phyloP scores from a whole-genome alignment of 176 grass and related monocot genomes.

The Leersia perrieri region DNA sequence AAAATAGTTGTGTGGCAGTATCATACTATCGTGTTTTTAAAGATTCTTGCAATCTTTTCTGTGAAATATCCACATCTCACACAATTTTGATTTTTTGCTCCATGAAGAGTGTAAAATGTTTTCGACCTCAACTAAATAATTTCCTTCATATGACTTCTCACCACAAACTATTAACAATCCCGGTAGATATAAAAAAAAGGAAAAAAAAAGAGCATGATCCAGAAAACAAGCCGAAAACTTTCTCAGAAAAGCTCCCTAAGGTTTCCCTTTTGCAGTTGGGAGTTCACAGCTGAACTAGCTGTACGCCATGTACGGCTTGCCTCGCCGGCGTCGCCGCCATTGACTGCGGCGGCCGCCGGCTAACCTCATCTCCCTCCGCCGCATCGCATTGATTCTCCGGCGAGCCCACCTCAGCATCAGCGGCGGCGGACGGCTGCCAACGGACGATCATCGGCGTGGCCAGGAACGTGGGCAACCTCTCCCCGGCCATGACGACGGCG shows the following conservation, averaged over 20 bases:
- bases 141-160: background rate
- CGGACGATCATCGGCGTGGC: conserved; percentile 43
- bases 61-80: no score
- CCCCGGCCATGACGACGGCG: conserved; percentile 75
- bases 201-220: background rate
- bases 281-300: background rate
- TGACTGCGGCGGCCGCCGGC: background rate
- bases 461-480: conserved; percentile 55
- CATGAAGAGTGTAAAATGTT: background rate
- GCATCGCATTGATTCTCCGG: background rate
- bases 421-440: background rate
- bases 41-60: background rate
- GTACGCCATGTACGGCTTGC: background rate
- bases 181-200: background rate
- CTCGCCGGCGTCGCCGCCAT: background rate
- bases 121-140: background rate
- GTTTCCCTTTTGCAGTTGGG: background rate
- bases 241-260: background rate
- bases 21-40: background rate
- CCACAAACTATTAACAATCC: conserved; percentile 14
- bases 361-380: background rate
- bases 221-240: background rate
- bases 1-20: background rate
- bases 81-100: background rate
- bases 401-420: background rate